Evolutionary conservation across 2,329 filamentous ascomycete genomes (phyloP), one percentile per base, ranked within the genome.

Genomic region (Nemania diffusa): DNA sequence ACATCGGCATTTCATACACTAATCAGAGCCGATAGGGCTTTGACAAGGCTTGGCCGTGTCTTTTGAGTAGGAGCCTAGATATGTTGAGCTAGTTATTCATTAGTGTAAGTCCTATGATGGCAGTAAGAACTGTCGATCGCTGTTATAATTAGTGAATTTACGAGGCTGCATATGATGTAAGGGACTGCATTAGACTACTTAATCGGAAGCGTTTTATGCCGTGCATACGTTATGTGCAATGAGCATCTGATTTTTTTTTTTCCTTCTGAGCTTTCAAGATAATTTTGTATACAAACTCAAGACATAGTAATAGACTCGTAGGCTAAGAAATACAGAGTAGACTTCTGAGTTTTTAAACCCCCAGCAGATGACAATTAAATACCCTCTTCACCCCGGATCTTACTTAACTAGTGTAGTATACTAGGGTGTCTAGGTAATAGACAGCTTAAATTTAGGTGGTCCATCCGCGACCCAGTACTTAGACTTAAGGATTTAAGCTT

Each of bases 91-190:
- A 46, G 34, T 26, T 44, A 48, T 32, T 63, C 40, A 26, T 44
- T 62, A 53, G 52, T 51, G 27, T 13, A n/a, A 40, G 22, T 57
- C 22, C 40, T 59, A 24, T 27, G 40, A 44, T 37, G 57, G 37
- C 52, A 64, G 34, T 32, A 15, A 22, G 50, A 26, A 50, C 20
- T 58, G 65, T 46, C 52, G 65, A 68, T 68, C 62, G 15, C 40
- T 64, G 42, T 44, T 62, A 58, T 55, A 57, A 60, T 61, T 64
- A 68, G 60, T 57, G 57, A 51, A n/a, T 9, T 52, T 52, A 52
- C 51, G 51, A 46, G 6, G 27, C 9, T 58, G 56, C 48, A 27
- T 15, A 40, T 29, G 20, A 9, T 27, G 46, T 44, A 44, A 44
- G 40, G 40, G 40, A 6, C n/a, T 7, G 20, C 40, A 20, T 17